Evolutionary conservation across 805 yeast species (phyloP), one percentile per base, ranked within the genome.

Genomic region (Clavispora asparagi): DNA sequence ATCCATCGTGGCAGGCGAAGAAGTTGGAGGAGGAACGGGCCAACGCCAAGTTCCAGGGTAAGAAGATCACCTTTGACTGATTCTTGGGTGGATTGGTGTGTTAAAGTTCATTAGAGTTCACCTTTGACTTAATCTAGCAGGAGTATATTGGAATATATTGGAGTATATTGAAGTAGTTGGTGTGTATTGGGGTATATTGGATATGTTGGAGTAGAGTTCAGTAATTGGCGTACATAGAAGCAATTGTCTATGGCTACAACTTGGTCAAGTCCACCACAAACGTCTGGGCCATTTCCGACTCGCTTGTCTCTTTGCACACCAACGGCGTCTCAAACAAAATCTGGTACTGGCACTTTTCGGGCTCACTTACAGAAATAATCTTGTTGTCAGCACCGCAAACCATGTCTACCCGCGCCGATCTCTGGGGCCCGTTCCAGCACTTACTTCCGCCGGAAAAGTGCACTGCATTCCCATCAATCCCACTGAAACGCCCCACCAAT

Each of bases 1-100:
- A 94, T 78, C 99, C 99, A n/a, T 94, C 99, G 2, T 94, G 99
- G 99, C 83, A 80, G 56, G 99, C 99, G 19, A 87, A 87, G 69
- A 67, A 77, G 52, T 87, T 82, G 26, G 85, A 87, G 59, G 86
- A 85, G 54, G 78, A 80, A 43, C 62, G 72, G 52, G 78, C 81
- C 66, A 78, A 79, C 47, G 82, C 76, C 41, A 81, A 83, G 61
- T 90, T 90, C 61, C 64, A 73, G 43, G 99, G 99, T 61, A 91
- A 89, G 68, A 92, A 91, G 72, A 77, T 86, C 54, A 81, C 76
- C 4, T 91, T 91, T 62, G 89, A 83, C 56, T 70, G 23, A 19
- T 19, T 19, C 23, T 3, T 3, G 23, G 23, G 23, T 9, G 25
- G 23, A 32, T 2, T n/a, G n/a, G n/a, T n/a, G n/a, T n/a, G n/a